Evolutionary conservation across 345 rosid genomes (phyloP), one percentile per base, ranked within the genome.

Genomic region (Syzygium jambos): DNA sequence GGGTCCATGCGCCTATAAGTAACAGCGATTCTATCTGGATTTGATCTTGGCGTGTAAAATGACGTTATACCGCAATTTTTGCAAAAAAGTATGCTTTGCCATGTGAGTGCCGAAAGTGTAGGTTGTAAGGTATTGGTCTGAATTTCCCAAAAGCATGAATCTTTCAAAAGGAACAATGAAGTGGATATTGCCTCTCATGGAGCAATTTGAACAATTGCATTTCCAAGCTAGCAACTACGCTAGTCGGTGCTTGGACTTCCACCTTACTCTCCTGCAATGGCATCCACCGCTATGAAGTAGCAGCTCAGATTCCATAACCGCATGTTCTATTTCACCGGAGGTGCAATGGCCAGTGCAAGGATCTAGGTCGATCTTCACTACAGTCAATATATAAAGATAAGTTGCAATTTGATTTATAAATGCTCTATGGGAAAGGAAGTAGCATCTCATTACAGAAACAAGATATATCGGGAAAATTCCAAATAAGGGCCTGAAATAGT

Each of bases 1-100:
- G 94, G 86, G 63, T 97, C 96, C 77, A 96, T 92, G 78, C 99
- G 93, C 88, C 88, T 89, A 86, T 86, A 90, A 16, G 97, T 91
- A 73, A 97, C 88, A 0, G 98, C 93, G 84, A 96, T 41, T 14
- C 96, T 97, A 87, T 96, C 97, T 1, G 99, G 96, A 89, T 93
- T 95, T 29, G 98, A 94, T 55, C 98, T 90, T 0, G 98, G 98
- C 52, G 52, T 90, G 78, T 91, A 96, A 85, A 95, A 96, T 0
- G 98, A 96, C 21, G 98, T 93, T 83, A 97, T 96, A 83, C 98
- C 97, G 83, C 98, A 96, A 59, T 95, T 90, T 89, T 96, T 96
- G 89, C 98, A 95, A 92, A 97, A n/a, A 97, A 3, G 93, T 96
- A 89, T 97, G 98, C 89, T 95, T 97, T 1, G 98, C 96, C 0